Evolutionary conservation across 2,329 filamentous ascomycete species (phyloP), one percentile per base, ranked within the genome.

Genomic region (Graphilbum fragrans): DNA sequence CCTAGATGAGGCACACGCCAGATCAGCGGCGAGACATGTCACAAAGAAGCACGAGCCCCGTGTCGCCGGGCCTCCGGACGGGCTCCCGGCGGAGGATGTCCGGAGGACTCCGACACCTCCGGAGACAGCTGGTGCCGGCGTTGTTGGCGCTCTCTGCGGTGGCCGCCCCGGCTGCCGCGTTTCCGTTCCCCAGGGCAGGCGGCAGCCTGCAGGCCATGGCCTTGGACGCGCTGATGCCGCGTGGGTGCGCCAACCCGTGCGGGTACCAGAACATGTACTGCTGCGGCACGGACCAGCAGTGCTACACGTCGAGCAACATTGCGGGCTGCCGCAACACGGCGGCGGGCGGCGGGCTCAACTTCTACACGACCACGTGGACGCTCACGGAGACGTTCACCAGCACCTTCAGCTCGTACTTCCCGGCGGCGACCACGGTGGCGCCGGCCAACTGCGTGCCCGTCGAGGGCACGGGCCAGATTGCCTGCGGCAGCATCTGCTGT

Each of bases 401-500:
- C 55, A 78, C 74, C 22, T 59, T 67, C 54, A 73, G 64, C 56
- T 72, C 72, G 10, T 63, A 60, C 43, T 61, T 61, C 29, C 62
- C 64, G 3, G 63, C 65, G 1, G 67, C 67, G 11, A 44, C 48
- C 5, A 58, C 61, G 18, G 35, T 22, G 18, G n/a, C 35, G 12
- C 62, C 64, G 19, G 62, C 57, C 32, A 55, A 64, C 47, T 81
- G 76, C 54, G 56, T 66, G 1, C 72, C 75, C 2, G 53, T 51
- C 3, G 54, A 57, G 38, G 62, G 62, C n/a, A 57, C 64, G 4
- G 68, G 71, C 42, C 63, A 84, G 58, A 69, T 69, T 8, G 66
- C 73, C 4, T 88, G 83, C 55, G 82, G 82, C 25, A 55, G 56
- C 40, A 78, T 80, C 44, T 88, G 83, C 67, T 90, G 83, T 58